A percentile compares a stretch with the other conserved stretches of the same genome.
phyloP scores from a whole-genome alignment of 2,329 filamentous ascomycete species.

The Kalmusia sp. region DNA sequence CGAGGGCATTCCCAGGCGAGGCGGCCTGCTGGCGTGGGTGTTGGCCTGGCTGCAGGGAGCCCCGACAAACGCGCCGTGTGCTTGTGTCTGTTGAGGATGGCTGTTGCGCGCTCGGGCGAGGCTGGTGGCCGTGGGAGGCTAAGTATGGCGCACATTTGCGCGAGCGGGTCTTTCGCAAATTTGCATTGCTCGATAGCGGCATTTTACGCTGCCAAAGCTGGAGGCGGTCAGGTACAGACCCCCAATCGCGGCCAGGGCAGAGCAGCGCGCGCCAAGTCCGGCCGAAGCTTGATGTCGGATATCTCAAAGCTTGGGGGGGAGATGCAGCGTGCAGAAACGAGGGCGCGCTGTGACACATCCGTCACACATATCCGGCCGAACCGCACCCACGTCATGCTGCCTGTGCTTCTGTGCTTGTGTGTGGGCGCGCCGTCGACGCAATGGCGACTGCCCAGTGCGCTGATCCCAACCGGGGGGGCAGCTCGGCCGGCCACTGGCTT shows the following conservation, averaged over 20 bases:
- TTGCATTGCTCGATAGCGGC: too few relatives aligned
- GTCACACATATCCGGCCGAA: neutral
- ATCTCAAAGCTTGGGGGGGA: slow-evolving; percentile 8
- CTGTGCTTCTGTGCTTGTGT: too few relatives aligned
- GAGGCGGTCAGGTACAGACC: slow-evolving; percentile 4
- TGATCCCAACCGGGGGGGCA: neutral
- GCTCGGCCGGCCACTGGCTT: neutral
- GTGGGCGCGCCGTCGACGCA: neutral
- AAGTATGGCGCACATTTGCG: too few relatives aligned
- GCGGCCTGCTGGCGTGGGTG: too few relatives aligned
- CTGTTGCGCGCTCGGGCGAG: neutral
- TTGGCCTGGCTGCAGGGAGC: too few relatives aligned
- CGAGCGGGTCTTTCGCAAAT: slow-evolving; percentile 6
- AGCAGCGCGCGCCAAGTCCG: neutral
- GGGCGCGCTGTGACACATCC: neutral
- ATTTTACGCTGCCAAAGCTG: too few relatives aligned
- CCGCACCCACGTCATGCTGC: slow-evolving; percentile 6
- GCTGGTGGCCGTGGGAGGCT: neutral
- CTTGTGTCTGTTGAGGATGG: too few relatives aligned
- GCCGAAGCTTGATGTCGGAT: slow-evolving; percentile 3
- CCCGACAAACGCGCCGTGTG: too few relatives aligned
- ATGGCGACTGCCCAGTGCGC: neutral
- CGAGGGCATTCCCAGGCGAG: too few relatives aligned
- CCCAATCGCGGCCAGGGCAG: too few relatives aligned
- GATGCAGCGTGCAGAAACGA: too few relatives aligned